Base-by-base conservation (phyloP, 1,139 yeast genomes). In the Tardiomyces depauwii region DNA sequence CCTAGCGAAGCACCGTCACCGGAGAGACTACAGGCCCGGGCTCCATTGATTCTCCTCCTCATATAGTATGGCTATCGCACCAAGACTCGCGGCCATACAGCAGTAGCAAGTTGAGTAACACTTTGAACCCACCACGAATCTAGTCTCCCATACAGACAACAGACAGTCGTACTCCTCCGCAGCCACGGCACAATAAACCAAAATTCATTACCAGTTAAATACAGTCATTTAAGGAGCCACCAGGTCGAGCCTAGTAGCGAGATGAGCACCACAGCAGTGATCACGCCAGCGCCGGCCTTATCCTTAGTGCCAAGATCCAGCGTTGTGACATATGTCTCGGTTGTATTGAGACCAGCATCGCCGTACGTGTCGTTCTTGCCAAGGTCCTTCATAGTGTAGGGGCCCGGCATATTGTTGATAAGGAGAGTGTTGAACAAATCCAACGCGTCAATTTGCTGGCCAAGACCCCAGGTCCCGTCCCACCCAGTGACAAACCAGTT, bases 371-470 rank as follows among this genome's bases (percentile, higher is more conserved):
- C 36, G 36, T 30, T 30, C 36, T 13, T 12, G 16, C 11, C 11
- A 11, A 53, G 49, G 28, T 55, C 54, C 3, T 38, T 11, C 11
- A 57, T 64, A 2, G 72, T 69, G 48, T 61, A 65, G 2, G 80
- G 78, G 0, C 69, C 68, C 1, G 66, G 65, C 42, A 62, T 60
- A 3, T 63, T 53, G 45, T 60, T 59, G 16, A 70, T 63, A 38
- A 77, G 57, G 44, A 75, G 54, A 40, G 70, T 80, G 54, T 80
- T 83, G 59, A 88, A 74, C 3, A 77, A 78, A 61, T 88, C 96
- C 48, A 88, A 69, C 0, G 96, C 95, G 43, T 79, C 65, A 84
- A 89, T 85, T 64, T 89, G 96, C 65, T 89, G 96, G 52, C 97
- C 97, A 39, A 89, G 72, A n/a, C 97, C 97, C 56, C 76, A 88